Percentiles rank a stretch among this genome's conserved stretches.
Conservation (phyloP, 257 asterid species). For the Osmanthus fragrans region DNA sequence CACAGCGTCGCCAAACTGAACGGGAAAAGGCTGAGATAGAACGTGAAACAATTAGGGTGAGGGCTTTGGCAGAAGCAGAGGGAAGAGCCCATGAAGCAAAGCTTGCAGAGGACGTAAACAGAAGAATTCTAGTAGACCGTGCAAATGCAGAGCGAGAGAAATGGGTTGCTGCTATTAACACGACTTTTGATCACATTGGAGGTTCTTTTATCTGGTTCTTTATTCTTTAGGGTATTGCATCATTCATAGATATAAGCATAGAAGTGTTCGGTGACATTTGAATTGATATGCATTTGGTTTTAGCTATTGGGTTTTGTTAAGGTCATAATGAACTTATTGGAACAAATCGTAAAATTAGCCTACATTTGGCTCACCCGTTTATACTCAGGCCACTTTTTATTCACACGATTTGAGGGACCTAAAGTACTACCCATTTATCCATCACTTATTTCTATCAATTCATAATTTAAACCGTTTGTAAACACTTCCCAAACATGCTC, state of each 20-base stretch:
- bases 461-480: no score
- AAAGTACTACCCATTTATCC: no score
- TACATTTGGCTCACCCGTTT: no score
- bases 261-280: neutral
- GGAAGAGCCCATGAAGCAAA: constrained; percentile 94
- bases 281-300: neutral
- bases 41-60: constrained; percentile 80
- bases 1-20: constrained; percentile 89
- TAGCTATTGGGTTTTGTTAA: constrained; percentile 6
- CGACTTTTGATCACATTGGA: constrained; percentile 94
- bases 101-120: constrained; percentile 89
- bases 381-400: no score
- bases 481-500: no score
- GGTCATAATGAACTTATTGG: neutral
- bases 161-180: constrained; percentile 91
- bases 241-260: neutral
- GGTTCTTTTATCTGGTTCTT: constrained; percentile 40
- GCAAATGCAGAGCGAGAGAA: constrained; percentile 97
- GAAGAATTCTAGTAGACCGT: constrained; percentile 69
- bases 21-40: constrained; percentile 82
- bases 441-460: no score
- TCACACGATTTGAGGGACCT: no score
- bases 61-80: constrained; percentile 89
- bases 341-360: neutral
- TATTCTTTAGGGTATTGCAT: neutral